These are phyloP conservation scores for Colletotrichum sp. DNA, from an alignment of 2,329 filamentous ascomycete genomes.

Conservation along the genomic window DNA sequence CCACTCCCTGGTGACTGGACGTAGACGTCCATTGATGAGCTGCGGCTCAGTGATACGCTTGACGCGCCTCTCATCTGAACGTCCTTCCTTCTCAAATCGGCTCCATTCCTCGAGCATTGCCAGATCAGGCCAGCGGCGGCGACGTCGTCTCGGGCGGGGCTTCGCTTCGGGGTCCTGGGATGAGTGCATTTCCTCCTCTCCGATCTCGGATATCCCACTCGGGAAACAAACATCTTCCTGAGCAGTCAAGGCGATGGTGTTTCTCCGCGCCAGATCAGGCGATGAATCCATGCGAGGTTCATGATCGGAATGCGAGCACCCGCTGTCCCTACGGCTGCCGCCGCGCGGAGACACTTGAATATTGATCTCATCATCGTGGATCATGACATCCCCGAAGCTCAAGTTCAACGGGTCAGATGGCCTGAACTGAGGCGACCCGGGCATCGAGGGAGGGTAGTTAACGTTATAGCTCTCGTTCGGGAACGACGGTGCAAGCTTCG, in stretches of 20 bases:
- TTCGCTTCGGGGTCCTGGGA: slow-evolving; percentile 41
- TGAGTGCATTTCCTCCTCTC: slow-evolving; percentile 71
- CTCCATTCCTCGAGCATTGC: slow-evolving; percentile 88
- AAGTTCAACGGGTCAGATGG: slow-evolving; percentile 55
- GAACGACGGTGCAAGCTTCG: slow-evolving; percentile 39
- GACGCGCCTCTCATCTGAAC: slow-evolving; percentile 80
- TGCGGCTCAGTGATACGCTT: slow-evolving; percentile 96
- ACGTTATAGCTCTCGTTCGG: slow-evolving; percentile 61
- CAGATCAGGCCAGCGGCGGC: slow-evolving; percentile 85
- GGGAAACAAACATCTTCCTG: slow-evolving; percentile 95
- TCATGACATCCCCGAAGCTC: slow-evolving; percentile 73
- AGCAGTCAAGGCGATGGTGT: slow-evolving; percentile 67
- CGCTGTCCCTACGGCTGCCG: slow-evolving; percentile 30
- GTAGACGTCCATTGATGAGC: slow-evolving; percentile 85
- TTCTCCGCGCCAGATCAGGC: slow-evolving; percentile 43
- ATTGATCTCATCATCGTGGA: slow-evolving; percentile 65
- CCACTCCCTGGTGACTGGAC: slow-evolving; percentile 82
- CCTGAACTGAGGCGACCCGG: slow-evolving; percentile 63
- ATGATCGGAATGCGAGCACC: slow-evolving; percentile 33
- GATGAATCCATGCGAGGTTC: slow-evolving; percentile 24
- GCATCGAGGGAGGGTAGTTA: slow-evolving; percentile 73
- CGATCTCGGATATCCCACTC: slow-evolving; percentile 79
- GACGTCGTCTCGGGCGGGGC: slow-evolving; percentile 48
- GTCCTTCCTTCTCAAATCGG: slow-evolving; percentile 85
- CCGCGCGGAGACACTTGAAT: slow-evolving; percentile 33